A percentile compares a stretch with the other conserved stretches of the same genome.
Conservation (phyloP, 495 filamentous ascomycete species). For the Extremus antarcticus region DNA sequence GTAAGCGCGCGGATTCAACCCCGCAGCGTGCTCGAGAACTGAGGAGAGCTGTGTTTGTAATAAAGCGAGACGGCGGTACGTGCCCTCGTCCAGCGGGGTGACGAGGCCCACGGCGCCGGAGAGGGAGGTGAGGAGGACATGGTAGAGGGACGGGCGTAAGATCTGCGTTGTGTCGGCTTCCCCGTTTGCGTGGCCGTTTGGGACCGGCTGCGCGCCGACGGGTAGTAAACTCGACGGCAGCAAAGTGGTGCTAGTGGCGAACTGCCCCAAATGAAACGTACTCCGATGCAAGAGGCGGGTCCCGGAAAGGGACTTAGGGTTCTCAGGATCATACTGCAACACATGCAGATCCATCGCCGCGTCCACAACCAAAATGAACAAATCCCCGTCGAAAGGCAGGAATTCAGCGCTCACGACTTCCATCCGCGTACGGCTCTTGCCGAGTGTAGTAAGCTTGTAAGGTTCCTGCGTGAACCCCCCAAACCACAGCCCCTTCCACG, state of each 20-base stretch:
- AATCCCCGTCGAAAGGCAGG: slow-evolving; percentile 69
- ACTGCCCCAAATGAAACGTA: slow-evolving; percentile 77
- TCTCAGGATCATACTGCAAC: slow-evolving; percentile 90
- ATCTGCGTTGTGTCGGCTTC: slow-evolving; percentile 30
- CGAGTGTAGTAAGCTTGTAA: slow-evolving; percentile 89
- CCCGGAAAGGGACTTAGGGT: slow-evolving; percentile 86
- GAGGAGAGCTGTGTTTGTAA: slow-evolving; percentile 68
- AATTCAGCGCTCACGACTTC: slow-evolving; percentile 80
- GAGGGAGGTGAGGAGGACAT: slow-evolving; percentile 57
- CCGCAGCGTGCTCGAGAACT: slow-evolving; percentile 62
- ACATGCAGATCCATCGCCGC: slow-evolving; percentile 77
- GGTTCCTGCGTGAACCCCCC: slow-evolving; percentile 79
- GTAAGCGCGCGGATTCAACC: slow-evolving; percentile 72
- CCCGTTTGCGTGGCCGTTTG: slow-evolving; percentile 26
- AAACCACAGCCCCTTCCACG: slow-evolving; percentile 88
- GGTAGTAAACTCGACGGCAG: slow-evolving; percentile 48
- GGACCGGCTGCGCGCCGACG: slow-evolving; percentile 28
- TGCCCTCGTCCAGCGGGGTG: slow-evolving; percentile 62
- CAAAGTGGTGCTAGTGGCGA: slow-evolving; percentile 59
- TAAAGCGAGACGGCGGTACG: slow-evolving; percentile 74
- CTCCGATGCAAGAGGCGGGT: slow-evolving; percentile 74
- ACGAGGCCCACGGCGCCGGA: slow-evolving; percentile 69
- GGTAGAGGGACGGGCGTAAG: slow-evolving; percentile 36
- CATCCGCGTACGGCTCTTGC: slow-evolving; percentile 63
- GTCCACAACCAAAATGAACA: slow-evolving; percentile 75